Evolutionary conservation across 2,329 filamentous ascomycete genomes (phyloP).

Genomic region (Phyllosticta capitalensis): DNA sequence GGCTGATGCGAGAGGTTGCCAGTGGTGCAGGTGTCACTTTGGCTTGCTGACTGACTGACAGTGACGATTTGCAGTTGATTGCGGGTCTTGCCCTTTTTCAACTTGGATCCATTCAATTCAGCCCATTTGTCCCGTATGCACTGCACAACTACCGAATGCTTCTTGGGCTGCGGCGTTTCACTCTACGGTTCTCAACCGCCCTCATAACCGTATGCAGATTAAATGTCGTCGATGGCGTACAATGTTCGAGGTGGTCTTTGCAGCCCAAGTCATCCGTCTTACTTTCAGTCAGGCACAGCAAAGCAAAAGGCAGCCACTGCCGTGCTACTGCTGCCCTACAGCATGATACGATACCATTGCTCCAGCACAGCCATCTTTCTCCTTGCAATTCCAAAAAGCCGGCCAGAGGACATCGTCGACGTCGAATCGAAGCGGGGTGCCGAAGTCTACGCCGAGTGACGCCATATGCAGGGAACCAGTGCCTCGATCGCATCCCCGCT

Average conservation of each 20-base stretch:
- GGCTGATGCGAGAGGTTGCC: neutral
- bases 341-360: neutral
- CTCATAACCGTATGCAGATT: neutral
- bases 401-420: neutral
- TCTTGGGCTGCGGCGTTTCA: neutral
- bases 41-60: neutral
- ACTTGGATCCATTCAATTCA: neutral
- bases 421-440: neutral
- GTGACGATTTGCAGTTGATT: neutral
- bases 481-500: neutral
- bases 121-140: too few relatives aligned
- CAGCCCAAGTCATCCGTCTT: neutral
- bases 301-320: neutral
- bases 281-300: neutral
- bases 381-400: neutral
- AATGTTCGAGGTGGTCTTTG: neutral
- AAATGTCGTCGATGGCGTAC: neutral
- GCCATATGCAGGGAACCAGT: neutral
- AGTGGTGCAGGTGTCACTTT: neutral
- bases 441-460: neutral
- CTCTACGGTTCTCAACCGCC: neutral
- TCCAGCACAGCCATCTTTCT: too few relatives aligned
- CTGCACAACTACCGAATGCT: neutral
- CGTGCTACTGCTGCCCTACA: neutral
- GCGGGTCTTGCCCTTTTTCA: neutral